phyloP scores from a whole-genome alignment of 2,329 filamentous ascomycete genomes.

The Sclerotiophoma versabilis region DNA sequence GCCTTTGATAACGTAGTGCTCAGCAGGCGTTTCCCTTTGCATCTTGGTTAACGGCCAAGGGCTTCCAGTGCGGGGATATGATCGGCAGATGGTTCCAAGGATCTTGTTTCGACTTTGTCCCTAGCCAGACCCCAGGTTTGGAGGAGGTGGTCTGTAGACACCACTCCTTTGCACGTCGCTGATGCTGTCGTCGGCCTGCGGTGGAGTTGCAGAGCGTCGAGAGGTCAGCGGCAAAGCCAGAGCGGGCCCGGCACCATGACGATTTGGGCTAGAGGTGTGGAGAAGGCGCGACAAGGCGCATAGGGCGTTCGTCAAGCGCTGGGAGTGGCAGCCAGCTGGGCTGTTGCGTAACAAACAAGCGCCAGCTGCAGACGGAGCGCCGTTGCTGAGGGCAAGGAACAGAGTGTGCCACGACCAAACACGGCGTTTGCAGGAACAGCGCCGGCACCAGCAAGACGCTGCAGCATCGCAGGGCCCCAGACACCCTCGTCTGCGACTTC shows the following conservation, averaged over 20 bases:
- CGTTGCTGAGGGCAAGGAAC: slow-evolving; percentile 9
- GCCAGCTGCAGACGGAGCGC: slow-evolving; percentile 11
- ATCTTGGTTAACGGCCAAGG: neutral
- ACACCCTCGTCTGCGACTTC: slow-evolving; percentile 2
- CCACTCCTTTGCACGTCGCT: neutral
- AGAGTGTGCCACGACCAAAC: neutral
- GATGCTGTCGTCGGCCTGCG: neutral
- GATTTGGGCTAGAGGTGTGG: slow-evolving; percentile 6
- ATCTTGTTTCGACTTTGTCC: neutral
- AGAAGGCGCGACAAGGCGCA: slow-evolving; percentile 8
- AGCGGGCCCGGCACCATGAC: neutral
- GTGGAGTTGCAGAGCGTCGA: neutral
- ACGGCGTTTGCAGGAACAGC: neutral
- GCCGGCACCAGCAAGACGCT: slow-evolving; percentile 1
- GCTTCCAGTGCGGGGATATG: slow-evolving; percentile 2
- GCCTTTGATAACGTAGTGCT: neutral
- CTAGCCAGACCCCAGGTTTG: neutral
- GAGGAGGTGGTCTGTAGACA: neutral
- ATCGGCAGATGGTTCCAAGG: slow-evolving; percentile 3
- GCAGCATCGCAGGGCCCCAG: slow-evolving; percentile 1
- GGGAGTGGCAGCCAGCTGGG: slow-evolving; percentile 10
- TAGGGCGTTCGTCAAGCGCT: slow-evolving; percentile 12
- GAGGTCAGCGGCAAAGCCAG: slow-evolving; percentile 2
- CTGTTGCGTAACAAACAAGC: slow-evolving; percentile 18
- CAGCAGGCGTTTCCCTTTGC: neutral